A percentile compares a stretch with the other conserved stretches of the same genome.
Evolutionary conservation across 768 basidiomycete species (phyloP).

Genomic region (Boletellus ananiceps): DNA sequence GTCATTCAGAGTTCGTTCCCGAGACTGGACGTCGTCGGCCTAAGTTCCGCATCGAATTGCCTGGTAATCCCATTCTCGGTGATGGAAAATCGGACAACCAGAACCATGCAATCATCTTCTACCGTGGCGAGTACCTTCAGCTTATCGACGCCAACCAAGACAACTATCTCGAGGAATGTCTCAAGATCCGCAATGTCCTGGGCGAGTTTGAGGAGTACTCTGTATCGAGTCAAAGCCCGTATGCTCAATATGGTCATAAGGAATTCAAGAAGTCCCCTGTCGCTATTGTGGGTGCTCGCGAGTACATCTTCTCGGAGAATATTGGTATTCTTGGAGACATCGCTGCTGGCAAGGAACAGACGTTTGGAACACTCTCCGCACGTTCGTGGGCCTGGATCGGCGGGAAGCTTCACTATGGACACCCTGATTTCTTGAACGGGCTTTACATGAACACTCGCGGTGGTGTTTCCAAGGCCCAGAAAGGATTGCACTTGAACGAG

Average conservation of each 20-base stretch:
- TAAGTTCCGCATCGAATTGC: constrained; percentile 97
- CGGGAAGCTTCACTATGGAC: constrained; percentile 97
- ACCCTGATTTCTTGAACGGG: constrained; percentile 98
- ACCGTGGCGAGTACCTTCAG: constrained; percentile 98
- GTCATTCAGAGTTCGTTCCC: constrained; percentile 92
- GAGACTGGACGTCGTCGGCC: constrained; percentile 86
- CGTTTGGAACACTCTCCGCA: constrained; percentile 96
- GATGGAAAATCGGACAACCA: constrained; percentile 99
- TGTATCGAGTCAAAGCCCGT: constrained; percentile 84
- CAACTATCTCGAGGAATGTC: constrained; percentile 98
- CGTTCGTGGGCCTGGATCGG: constrained; percentile 96
- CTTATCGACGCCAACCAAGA: constrained; percentile 99
- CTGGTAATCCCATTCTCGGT: constrained; percentile 97
- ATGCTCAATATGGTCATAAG: constrained; percentile 83
- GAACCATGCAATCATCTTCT: constrained; percentile 99
- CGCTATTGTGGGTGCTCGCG: constrained; percentile 96
- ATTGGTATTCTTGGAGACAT: constrained; percentile 98
- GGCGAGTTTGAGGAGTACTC: constrained; percentile 95
- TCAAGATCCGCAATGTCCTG: constrained; percentile 98
- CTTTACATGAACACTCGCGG: constrained; percentile 98
- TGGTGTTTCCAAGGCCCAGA: constrained; percentile 98
- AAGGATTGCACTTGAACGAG: constrained; percentile 98
- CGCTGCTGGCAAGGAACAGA: constrained; percentile 98
- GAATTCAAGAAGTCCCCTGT: constrained; percentile 88
- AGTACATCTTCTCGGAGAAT: constrained; percentile 99